phyloP scores from a whole-genome alignment of 2,329 filamentous ascomycete genomes.

The Colletotrichum gloeosporioides region DNA sequence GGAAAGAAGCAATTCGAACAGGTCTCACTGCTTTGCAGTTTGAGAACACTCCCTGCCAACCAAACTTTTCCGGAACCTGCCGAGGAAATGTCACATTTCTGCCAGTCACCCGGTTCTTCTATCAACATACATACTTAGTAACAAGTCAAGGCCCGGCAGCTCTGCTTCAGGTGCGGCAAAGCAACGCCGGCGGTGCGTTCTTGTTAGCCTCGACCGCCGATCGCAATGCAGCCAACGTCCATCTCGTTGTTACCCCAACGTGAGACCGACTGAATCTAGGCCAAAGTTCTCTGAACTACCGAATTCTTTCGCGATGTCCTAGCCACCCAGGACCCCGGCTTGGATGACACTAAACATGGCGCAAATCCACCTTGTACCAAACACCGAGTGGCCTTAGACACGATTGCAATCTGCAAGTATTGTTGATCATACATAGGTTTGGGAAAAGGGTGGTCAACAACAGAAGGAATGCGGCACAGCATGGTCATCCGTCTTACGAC shows the following conservation, averaged over 20 bases:
- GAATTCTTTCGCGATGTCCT: background rate
- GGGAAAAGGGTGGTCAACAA: background rate
- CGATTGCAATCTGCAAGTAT: background rate
- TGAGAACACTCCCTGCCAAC: background rate
- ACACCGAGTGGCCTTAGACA: background rate
- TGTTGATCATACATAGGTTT: background rate
- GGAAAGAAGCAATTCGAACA: background rate
- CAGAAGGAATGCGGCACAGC: background rate
- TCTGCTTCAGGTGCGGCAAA: background rate
- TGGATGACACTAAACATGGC: background rate
- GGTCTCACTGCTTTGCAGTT: background rate
- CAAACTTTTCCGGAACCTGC: background rate
- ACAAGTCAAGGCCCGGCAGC: background rate
- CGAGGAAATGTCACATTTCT: background rate
- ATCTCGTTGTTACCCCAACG: background rate
- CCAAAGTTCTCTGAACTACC: background rate
- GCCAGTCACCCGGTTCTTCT: background rate
- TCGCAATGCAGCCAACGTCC: background rate
- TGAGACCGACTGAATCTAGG: background rate
- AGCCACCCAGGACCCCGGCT: background rate
- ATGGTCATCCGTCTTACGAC: background rate
- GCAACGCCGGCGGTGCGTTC: background rate
- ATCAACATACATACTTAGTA: background rate
- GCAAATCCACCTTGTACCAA: background rate
- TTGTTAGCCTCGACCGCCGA: background rate